Evolutionary conservation across 495 filamentous ascomycete genomes (phyloP).

Genomic region (Neurospora sp.): DNA sequence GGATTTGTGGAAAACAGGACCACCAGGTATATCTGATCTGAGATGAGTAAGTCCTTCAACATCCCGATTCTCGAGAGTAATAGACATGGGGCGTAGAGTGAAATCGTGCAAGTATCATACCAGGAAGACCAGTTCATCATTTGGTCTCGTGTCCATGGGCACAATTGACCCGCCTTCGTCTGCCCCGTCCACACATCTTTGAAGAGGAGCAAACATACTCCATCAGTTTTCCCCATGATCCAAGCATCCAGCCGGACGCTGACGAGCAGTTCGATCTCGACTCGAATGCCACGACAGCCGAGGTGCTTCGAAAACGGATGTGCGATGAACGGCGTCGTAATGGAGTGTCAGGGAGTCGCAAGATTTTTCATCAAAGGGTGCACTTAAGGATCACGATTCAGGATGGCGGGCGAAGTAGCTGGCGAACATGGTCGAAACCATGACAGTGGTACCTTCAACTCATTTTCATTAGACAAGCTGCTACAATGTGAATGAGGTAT

Average conservation of each 20-base stretch:
- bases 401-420: background rate
- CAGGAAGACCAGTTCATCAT: background rate
- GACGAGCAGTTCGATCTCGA: background rate
- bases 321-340: background rate
- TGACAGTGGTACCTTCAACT: background rate
- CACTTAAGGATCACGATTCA: background rate
- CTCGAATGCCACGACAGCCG: background rate
- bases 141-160: background rate
- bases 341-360: background rate
- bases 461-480: background rate
- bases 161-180: background rate
- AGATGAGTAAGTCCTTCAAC: background rate
- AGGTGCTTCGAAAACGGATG: background rate
- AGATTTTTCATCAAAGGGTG: background rate
- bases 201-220: background rate
- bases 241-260: background rate
- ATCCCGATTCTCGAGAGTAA: background rate
- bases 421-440: background rate
- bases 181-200: background rate
- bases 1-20: background rate
- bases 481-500: background rate
- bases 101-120: background rate
- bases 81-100: background rate
- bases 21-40: background rate
- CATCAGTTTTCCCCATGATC: background rate